Evolutionary conservation across 2,329 filamentous ascomycete species (phyloP), one percentile per base, ranked within the genome.

Genomic region (Dothideomycetes sp.): DNA sequence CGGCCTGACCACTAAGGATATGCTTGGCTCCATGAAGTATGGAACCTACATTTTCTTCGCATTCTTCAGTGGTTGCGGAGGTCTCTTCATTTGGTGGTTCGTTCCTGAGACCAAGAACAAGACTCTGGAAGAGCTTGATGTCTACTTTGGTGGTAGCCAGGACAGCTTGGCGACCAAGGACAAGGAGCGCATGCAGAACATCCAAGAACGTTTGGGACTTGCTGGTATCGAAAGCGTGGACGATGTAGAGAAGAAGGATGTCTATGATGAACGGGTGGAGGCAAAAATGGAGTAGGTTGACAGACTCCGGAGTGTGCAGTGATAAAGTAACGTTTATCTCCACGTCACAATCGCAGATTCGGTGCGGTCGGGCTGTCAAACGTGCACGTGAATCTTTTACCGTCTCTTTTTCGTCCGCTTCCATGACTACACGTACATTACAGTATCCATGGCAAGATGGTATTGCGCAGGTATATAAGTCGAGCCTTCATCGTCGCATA

Each of bases 21-120:
- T 84, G 72, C 62, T 85, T 2, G 63, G 65, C 2, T 54, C 60
- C 10, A 81, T 84, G 38, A 72, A 66, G 0, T 85, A 82, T 45
- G 81, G 81, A 11, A 84, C 81, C 0, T 85, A 82, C 44, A 75
- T 86, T 39, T 61, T 85, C 11, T 85, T 85, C 43, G 80, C 79
- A 0, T 41, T 79, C 0, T 47, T 85, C 12, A 82, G 76, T 0
- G 75, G 72, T 40, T 46, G 78, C 0, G 79, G 79, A 3, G 77
- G 75, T 0, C 68, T 58, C 0, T 74, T 71, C 45, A 64, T 73
- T 36, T 69, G 55, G 52, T 66, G 66, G 49, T 55, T 63, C 9
- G 68, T 73, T 0, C 70, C 70, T 0, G 72, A 75, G 52, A 76
- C 71, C 0, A 75, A 74, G 50, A 54, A 64, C 1, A 60, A 63